Evolutionary conservation across 768 basidiomycete species (phyloP).

Genomic region (Tricholoma matsutake): DNA sequence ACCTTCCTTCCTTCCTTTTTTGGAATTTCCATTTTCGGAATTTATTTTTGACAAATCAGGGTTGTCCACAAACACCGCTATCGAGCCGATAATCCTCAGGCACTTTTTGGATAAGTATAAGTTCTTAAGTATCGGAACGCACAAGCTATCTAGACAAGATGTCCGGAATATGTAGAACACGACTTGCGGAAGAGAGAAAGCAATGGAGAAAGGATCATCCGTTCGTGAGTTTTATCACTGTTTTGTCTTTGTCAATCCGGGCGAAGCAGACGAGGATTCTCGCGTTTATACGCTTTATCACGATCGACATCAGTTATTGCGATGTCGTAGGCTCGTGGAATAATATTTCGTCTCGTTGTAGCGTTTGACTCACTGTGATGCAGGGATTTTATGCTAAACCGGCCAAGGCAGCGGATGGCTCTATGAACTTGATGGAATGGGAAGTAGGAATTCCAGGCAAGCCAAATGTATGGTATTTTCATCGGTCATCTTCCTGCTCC

Average conservation of each 20-base stretch:
- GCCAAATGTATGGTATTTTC: slow-evolving; percentile 55
- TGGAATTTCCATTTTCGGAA: too few relatives aligned
- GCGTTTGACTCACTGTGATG: slow-evolving; percentile 7
- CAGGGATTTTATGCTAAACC: slow-evolving; percentile 99
- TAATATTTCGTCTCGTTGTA: slow-evolving; percentile 2
- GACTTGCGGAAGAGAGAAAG: slow-evolving; percentile 95
- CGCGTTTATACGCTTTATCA: slow-evolving; percentile 6
- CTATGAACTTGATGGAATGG: slow-evolving; percentile 97
- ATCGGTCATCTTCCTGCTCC: neutral
- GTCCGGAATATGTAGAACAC: slow-evolving; percentile 91
- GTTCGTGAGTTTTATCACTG: slow-evolving; percentile 69
- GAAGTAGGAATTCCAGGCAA: slow-evolving; percentile 99
- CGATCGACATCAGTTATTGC: slow-evolving; percentile 1
- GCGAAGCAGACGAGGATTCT: slow-evolving; percentile 8
- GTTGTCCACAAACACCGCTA: too few relatives aligned
- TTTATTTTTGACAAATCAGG: too few relatives aligned
- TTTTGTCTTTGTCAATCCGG: slow-evolving; percentile 16
- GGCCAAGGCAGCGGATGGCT: slow-evolving; percentile 83
- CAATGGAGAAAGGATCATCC: slow-evolving; percentile 99
- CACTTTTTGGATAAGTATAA: too few relatives aligned
- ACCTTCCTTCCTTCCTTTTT: too few relatives aligned
- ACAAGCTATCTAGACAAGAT: slow-evolving; percentile 33
- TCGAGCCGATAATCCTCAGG: too few relatives aligned
- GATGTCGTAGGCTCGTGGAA: neutral
- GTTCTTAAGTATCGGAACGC: neutral